These are phyloP conservation scores for Magnolia officinalis DNA, from an alignment of 164 flowering plant species.

Conservation along the genomic window DNA sequence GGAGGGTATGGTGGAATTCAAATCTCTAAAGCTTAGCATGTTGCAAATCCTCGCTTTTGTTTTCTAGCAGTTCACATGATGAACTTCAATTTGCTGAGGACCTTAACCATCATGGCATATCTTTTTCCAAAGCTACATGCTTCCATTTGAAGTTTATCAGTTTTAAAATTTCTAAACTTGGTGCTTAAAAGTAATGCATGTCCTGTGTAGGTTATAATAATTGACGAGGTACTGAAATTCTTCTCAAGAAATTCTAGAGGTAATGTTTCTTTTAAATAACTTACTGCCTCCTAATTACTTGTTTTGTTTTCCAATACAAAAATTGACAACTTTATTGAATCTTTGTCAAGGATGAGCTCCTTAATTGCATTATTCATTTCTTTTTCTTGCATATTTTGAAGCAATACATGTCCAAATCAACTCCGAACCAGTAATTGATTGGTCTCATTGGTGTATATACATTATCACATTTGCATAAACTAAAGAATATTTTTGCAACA, in stretches of 20 bases:
- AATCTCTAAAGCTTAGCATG: background rate
- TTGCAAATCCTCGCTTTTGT: background rate
- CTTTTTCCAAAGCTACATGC: background rate
- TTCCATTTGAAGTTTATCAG: background rate
- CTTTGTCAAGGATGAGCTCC: no score
- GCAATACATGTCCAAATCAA: background rate
- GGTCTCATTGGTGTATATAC: background rate
- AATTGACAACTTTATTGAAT: background rate
- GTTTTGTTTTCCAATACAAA: no score
- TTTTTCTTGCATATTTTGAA: background rate
- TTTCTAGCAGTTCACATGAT: background rate
- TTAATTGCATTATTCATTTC: background rate
- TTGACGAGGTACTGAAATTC: constrained; percentile 89
- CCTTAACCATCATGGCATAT: background rate
- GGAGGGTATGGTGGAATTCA: background rate
- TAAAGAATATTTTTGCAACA: background rate
- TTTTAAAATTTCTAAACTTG: background rate
- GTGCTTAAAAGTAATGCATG: background rate
- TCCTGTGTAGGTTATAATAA: constrained; percentile 71
- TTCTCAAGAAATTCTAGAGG: constrained; percentile 77
- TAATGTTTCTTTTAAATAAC: constrained; percentile 26
- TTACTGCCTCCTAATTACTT: background rate
- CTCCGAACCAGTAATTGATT: background rate
- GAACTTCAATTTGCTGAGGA: background rate
- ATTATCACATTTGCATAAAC: background rate